Base-by-base conservation (phyloP, 73 alveolate genomes). In the Paramecium bursaria region DNA sequence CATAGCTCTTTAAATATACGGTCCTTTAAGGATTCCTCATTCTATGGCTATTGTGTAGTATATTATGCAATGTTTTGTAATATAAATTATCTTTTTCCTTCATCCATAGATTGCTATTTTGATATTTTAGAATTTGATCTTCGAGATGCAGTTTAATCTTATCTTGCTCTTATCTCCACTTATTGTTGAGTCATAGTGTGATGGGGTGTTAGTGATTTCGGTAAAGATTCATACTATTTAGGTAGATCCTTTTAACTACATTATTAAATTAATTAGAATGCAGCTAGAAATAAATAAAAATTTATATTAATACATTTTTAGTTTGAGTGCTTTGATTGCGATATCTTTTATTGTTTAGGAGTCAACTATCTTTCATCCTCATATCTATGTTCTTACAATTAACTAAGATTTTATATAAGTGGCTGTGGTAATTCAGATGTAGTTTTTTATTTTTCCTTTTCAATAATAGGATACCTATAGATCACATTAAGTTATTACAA, bases 1-100 rank as follows among this genome's bases (percentile, higher is more conserved):
- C 82, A 25, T 42, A 67, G 44, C 44, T 67, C 82, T 39, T 67
- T 67, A 27, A 67, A 67, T n/a, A 67, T 67, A 11, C 82, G 26
- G 11, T 67, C 82, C 21, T 67, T 67, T 17, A 67, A 15, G 19
- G 60, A 5, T 19, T 67, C 82, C 13, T 67, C 82, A 15, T 67
- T 25, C 44, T 67, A 19, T 42, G 17, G 19, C 21, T 5, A 33
- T 17, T 39, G 44, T 11, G 49, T 39, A 39, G 49, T 39, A 39
- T 39, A 39, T 11, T 39, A 21, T 42, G 49, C 33, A 67, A 25
- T 67, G n/a, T 67, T 4, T 39, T 67, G 33, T 42, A 67, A 0
- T n/a, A 67, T 35, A 17, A 25, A 67, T 25, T 11, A 67, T 42
- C 57, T 15, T 3, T 42, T 67, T 14, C 35, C 11, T 35, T 67